Evolutionary conservation across 208 protist genomes (phyloP), one percentile per base, ranked within the genome.

Genomic region (Zelonia costaricensis): DNA sequence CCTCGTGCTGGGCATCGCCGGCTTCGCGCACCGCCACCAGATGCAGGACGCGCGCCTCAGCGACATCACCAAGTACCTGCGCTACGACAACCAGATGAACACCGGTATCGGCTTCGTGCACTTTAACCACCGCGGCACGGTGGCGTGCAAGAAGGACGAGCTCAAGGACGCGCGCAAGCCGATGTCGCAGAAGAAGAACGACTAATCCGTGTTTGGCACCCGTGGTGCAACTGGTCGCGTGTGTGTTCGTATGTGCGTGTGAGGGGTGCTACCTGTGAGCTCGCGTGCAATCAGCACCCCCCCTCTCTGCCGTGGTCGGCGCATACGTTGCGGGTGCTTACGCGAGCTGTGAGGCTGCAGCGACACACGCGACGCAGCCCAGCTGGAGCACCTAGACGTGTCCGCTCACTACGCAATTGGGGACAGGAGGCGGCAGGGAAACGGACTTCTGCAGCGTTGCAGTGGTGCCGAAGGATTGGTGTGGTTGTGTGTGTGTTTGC

Each of bases 91-190:
- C 31, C 58, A 76, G 23, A 63, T 87, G 65, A 75, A 80, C 54
- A 92, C 85, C 10, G 82, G 83, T 9, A 51, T 86, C 13, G 82
- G 68, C 22, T 94, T 96, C 61, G 82, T 91, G 39, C 86, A 93
- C 68, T 96, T 96, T 48, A 94, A 93, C 58, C 91, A 96, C 61
- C 86, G 91, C 40, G 91, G 87, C 35, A 67, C 72, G 13, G 47
- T 79, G 4, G 68, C 62, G 35, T 66, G 57, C 65, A 49, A 43
- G 53, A 66, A 62, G 36, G 60, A 74, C 31, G 67, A 67, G 53
- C 47, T 69, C 31, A 56, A 67, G 12, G 51, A 65, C n/a, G 51
- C 31, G 0, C 66, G 63, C 33, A 92, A 93, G 62, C 38, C 62
- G 4, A 39, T 58, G 27, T 16, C 44, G 39, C 59, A 67, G 49